Evolutionary conservation across 2,329 filamentous ascomycete species (phyloP), one percentile per base, ranked within the genome.

Genomic region (Diaporthe sp.): DNA sequence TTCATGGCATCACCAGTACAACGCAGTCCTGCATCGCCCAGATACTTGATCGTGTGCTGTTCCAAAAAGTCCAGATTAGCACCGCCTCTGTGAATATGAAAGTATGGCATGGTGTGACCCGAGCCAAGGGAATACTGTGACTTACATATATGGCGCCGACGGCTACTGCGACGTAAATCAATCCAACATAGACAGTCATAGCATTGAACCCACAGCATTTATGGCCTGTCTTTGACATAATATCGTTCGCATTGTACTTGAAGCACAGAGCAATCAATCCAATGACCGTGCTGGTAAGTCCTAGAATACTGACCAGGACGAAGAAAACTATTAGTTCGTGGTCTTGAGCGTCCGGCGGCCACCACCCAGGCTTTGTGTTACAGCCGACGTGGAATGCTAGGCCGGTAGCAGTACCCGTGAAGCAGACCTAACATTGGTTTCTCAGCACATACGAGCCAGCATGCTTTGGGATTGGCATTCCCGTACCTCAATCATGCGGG

Each of bases 1-100:
- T 61, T 61, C 58, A 28, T 19, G 58, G 58, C 25, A 61, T 61
- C 58, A 7, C 58, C 38, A 28, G n/a, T 28, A 15, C 58, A 61
- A 30, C 25, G 25, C 57, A 28, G n/a, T 3, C 35, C 57, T 15
- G 22, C 2, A 33, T 42, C 13, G 13, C 57, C 57, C n/a, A 60
- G n/a, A 10, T 25, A 28, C 0, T 25, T 33, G 13, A 7, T 1
- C n/a, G 7, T 25, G n/a, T 40, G 22, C 57, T 60, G 17, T 25
- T 15, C 13, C n/a, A 28, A 40, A 42, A 1, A n/a, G n/a, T 7
- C 35, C 35, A 28, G 50, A 22, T 60, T 19, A 60, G 57, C 35
- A 17, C 13, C 1, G 22, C 13, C 15, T 25, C n/a, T n/a, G n/a
- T 40, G 35, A 60, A 4, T 8, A 5, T 19, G 57, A 1, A 40